Conservation (phyloP, 495 filamentous ascomycete genomes). For the Apodospora peruviana region DNA sequence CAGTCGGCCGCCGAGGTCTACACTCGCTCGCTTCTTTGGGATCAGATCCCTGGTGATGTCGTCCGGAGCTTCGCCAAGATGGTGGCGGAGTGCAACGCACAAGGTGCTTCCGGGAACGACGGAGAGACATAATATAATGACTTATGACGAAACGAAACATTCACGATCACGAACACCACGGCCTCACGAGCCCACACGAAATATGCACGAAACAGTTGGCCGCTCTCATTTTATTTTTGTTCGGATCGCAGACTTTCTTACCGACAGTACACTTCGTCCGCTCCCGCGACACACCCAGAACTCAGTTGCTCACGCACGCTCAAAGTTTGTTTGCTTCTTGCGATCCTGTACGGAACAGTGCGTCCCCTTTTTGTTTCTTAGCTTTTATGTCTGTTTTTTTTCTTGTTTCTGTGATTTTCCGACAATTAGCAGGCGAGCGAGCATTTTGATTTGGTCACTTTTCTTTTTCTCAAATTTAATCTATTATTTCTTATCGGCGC, state of each 20-base stretch:
- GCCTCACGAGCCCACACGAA: not conserved
- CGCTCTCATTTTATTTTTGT: conserved; percentile 10
- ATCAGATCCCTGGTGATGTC: conserved; percentile 84
- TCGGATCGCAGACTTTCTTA: conserved; percentile 12
- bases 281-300: conserved; percentile 32
- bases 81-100: conserved; percentile 57
- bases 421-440: conserved; percentile 27
- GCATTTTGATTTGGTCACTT: conserved; percentile 15
- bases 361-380: conserved; percentile 12
- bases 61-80: conserved; percentile 89
- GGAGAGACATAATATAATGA: conserved; percentile 30
- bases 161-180: conserved; percentile 6
- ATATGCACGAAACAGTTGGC: conserved; percentile 8
- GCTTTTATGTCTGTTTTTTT: conserved; percentile 12
- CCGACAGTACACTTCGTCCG: conserved; percentile 26
- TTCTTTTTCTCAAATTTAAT: conserved; percentile 17
- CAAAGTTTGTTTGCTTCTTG: conserved; percentile 24
- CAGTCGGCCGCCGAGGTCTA: conserved; percentile 78
- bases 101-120: conserved; percentile 27
- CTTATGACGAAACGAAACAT: conserved; percentile 15
- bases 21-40: conserved; percentile 89
- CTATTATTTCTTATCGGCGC: conserved; percentile 17
- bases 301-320: conserved; percentile 29
- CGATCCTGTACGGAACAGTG: conserved; percentile 16
- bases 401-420: conserved; percentile 9